phyloP scores from a whole-genome alignment of 1,284 basidiomycete genomes.

The Trichosporon inkin region DNA sequence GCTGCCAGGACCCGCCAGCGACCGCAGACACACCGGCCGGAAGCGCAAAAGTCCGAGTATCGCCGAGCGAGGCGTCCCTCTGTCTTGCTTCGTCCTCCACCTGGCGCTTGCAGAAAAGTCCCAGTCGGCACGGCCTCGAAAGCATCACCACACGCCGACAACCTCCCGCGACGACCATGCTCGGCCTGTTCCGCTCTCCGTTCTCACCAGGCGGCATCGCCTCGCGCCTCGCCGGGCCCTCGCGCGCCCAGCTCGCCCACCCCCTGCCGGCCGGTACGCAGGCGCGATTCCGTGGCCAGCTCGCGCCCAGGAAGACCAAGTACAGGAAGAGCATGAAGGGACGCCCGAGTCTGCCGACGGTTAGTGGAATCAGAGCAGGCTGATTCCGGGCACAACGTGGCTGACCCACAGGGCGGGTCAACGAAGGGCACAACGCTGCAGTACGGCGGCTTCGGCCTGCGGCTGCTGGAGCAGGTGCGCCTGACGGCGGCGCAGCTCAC shows the following conservation, averaged over 20 bases:
- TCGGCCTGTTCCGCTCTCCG: constrained; percentile 23
- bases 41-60: constrained; percentile 15
- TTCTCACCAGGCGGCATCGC: constrained; percentile 17
- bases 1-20: constrained; percentile 1
- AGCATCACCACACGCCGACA: background rate
- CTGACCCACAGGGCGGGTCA: constrained; percentile 65
- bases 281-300: constrained; percentile 56
- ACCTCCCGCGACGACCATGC: constrained; percentile 19
- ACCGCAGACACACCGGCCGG: background rate
- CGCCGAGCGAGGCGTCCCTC: constrained; percentile 11
- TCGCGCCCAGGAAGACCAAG: constrained; percentile 77
- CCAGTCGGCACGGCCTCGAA: background rate
- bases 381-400: constrained; percentile 22
- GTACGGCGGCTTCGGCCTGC: constrained; percentile 79
- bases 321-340: constrained; percentile 86
- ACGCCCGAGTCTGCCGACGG: constrained; percentile 57
- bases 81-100: background rate
- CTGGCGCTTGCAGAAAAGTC: background rate
- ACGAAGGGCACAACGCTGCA: constrained; percentile 89
- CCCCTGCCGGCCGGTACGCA: constrained; percentile 25
- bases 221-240: constrained; percentile 11
- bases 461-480: constrained; percentile 78
- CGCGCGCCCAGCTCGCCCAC: constrained; percentile 5
- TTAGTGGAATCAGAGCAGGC: constrained; percentile 14
- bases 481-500: constrained; percentile 89